phyloP scores from a whole-genome alignment of 2,329 filamentous ascomycete species.

The Hypoxylon sp. region DNA sequence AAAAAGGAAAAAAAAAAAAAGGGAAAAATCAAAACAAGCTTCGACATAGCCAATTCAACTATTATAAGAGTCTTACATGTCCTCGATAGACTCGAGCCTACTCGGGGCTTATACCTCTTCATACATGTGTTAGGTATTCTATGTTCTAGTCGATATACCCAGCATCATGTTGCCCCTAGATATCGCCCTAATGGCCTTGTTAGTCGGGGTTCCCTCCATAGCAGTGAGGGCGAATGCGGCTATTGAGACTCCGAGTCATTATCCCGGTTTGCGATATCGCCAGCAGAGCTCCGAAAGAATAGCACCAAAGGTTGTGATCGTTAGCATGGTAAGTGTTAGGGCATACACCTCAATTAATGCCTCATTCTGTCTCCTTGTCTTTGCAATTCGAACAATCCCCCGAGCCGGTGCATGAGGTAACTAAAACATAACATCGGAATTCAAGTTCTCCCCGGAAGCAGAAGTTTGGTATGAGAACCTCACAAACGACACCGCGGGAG shows the following conservation, averaged over 20 bases:
- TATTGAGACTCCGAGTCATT: background rate
- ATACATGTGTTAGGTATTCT: background rate
- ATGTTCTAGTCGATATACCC: background rate
- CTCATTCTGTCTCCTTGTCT: background rate
- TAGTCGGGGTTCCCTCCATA: slow-evolving; percentile 10
- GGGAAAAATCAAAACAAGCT: background rate
- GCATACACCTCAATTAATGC: background rate
- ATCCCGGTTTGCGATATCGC: background rate
- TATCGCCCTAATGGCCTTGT: slow-evolving; percentile 1
- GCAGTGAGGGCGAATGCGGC: slow-evolving; percentile 2
- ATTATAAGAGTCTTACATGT: background rate
- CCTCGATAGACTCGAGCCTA: background rate
- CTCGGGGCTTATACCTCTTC: background rate
- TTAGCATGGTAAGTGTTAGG: slow-evolving; percentile 68
- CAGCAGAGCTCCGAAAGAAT: slow-evolving; percentile 53
- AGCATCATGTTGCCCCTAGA: slow-evolving; percentile 19
- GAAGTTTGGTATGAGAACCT: slow-evolving; percentile 72
- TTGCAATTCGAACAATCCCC: background rate
- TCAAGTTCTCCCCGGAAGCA: slow-evolving; percentile 73
- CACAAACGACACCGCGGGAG: slow-evolving; percentile 61
- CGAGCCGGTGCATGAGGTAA: background rate
- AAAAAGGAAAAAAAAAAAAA: no score
- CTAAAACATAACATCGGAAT: background rate
- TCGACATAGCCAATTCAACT: background rate
- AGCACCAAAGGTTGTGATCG: slow-evolving; percentile 73